Evolutionary conservation across 2,329 filamentous ascomycete species (phyloP).

Genomic region (Pezicula radicicola): DNA sequence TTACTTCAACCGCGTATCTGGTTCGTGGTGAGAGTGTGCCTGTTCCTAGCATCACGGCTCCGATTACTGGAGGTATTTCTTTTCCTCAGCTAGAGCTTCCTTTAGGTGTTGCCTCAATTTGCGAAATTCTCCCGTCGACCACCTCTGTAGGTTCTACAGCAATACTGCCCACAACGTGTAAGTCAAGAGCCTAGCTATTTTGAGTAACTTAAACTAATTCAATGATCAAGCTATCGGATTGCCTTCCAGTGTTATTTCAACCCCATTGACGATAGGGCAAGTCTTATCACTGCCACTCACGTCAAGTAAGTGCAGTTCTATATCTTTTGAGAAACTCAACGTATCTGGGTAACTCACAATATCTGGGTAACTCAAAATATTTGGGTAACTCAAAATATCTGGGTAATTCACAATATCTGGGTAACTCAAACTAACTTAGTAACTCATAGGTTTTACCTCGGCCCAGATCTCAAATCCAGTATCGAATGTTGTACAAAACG

Average conservation of each 20-base stretch:
- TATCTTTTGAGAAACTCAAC: no score
- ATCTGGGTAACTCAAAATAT: no score
- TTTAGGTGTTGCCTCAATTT: no score
- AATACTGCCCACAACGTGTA: not conserved
- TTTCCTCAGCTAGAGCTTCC: not conserved
- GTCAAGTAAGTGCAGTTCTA: not conserved
- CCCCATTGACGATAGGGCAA: not conserved
- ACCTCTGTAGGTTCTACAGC: not conserved
- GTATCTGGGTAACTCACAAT: no score
- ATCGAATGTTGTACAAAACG: not conserved
- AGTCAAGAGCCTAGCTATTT: not conserved
- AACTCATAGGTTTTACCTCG: not conserved
- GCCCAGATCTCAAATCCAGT: not conserved
- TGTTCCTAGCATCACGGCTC: not conserved
- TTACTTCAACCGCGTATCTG: slow-evolving; percentile 13
- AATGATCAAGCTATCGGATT: not conserved
- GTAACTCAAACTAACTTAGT: not conserved
- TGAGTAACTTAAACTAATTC: not conserved
- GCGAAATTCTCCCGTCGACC: not conserved
- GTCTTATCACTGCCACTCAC: not conserved
- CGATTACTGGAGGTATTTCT: not conserved
- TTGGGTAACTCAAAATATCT: not conserved
- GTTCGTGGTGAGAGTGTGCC: not conserved
- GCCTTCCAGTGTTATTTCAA: not conserved
- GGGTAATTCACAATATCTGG: not conserved